Conservation (phyloP, 2,329 filamentous ascomycete genomes). For the Pseudopithomyces chartarum region DNA sequence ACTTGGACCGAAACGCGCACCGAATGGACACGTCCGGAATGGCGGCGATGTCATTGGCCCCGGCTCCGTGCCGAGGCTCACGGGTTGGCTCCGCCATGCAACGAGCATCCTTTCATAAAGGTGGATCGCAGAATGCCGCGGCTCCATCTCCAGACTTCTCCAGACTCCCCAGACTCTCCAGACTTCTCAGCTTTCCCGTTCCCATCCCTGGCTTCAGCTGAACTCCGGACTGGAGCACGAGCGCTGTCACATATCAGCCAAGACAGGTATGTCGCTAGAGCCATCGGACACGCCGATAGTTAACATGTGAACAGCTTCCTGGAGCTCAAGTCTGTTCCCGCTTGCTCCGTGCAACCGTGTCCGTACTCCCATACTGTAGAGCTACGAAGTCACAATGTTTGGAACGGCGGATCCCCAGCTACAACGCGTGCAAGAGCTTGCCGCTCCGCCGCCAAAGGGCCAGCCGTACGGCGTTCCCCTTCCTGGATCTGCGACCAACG, state of each 20-base stretch:
- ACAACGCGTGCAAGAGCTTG: slow-evolving; percentile 54
- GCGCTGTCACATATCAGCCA: not conserved
- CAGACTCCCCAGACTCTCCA: not conserved
- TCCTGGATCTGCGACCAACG: slow-evolving; percentile 73
- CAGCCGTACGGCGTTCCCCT: slow-evolving; percentile 78
- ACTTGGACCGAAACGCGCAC: not conserved
- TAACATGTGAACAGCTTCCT: not conserved
- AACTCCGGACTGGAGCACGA: not conserved
- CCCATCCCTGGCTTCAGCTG: not conserved
- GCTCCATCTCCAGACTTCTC: not conserved
- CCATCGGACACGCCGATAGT: slow-evolving; percentile 8
- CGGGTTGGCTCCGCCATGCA: not conserved
- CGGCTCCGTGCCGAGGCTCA: not conserved
- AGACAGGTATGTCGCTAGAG: slow-evolving; percentile 8
- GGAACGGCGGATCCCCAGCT: slow-evolving; percentile 32
- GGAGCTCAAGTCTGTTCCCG: not conserved
- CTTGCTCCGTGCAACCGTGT: not conserved
- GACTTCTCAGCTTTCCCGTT: too few species aligned
- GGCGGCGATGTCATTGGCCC: not conserved
- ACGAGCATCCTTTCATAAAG: slow-evolving; percentile 1
- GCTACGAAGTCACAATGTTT: slow-evolving; percentile 32
- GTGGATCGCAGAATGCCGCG: slow-evolving; percentile 3
- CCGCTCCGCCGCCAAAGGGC: slow-evolving; percentile 70
- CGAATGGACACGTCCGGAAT: not conserved
- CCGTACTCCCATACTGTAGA: not conserved